These are phyloP conservation scores for Petunia secreta DNA, from an alignment of 257 asterid species.

Conservation along the genomic window DNA sequence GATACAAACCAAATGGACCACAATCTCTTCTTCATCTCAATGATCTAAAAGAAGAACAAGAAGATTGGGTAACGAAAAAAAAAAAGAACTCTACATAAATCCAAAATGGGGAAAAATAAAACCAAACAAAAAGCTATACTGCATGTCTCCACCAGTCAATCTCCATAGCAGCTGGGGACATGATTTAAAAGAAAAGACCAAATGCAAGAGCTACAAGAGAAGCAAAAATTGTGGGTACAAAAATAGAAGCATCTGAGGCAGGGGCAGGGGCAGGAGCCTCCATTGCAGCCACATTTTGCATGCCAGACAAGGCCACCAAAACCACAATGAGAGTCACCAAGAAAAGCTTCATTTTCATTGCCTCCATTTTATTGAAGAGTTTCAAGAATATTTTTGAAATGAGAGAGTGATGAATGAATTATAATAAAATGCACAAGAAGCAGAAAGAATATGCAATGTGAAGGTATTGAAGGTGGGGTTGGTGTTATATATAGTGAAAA, in stretches of 20 bases:
- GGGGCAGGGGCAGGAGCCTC: constrained; percentile 40
- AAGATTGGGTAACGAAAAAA: background rate
- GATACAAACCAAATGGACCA: constrained; percentile 16
- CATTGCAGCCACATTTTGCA: constrained; percentile 41
- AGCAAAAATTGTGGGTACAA: constrained; percentile 49
- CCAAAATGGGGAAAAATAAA: background rate
- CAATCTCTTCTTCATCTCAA: constrained; percentile 16
- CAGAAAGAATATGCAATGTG: background rate
- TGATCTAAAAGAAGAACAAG: background rate
- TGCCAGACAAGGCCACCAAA: constrained; percentile 41
- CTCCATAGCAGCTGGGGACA: background rate
- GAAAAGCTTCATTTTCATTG: constrained; percentile 50
- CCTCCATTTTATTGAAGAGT: constrained; percentile 42
- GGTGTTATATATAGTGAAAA: constrained; percentile 24
- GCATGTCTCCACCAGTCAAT: no score
- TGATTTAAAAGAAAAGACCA: constrained; percentile 44
- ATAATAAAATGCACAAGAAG: background rate
- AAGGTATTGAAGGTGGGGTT: background rate
- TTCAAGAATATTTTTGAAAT: background rate
- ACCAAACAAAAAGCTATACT: background rate
- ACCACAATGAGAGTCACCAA: constrained; percentile 39
- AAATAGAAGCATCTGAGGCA: constrained; percentile 39
- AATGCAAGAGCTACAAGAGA: constrained; percentile 44
- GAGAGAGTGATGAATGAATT: background rate
- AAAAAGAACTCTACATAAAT: constrained; percentile 18